A percentile compares a stretch with the other conserved stretches of the same genome.
These are phyloP conservation scores for Wallacemonas sp. DNA, from an alignment of 208 protist genomes.

Conservation along the genomic window DNA sequence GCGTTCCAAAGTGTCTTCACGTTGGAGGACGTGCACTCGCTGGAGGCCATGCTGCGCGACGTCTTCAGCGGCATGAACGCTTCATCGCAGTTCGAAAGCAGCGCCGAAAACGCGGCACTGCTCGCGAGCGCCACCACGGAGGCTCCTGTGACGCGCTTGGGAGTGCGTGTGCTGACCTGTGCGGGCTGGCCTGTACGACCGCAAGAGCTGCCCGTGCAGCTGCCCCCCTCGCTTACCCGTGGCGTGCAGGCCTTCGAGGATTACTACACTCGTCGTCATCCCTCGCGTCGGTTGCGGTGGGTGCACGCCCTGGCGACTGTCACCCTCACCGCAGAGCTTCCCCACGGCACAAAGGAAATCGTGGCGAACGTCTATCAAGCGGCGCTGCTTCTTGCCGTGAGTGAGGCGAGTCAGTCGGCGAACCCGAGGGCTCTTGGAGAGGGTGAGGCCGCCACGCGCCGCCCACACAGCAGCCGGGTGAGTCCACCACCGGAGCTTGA, in stretches of 20 bases:
- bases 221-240: conserved; percentile 32
- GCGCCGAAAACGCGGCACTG: conserved; percentile 14
- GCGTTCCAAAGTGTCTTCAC: conserved; percentile 46
- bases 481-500: too few relatives aligned
- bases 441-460: too few relatives aligned
- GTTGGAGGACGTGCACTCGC: conserved; percentile 24
- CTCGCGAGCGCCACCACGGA: conserved; percentile 27
- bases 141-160: background rate
- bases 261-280: conserved; percentile 54
- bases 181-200: conserved; percentile 33
- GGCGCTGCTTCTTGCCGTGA: conserved; percentile 63
- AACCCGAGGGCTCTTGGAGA: background rate
- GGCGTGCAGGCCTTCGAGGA: conserved; percentile 39
- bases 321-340: conserved; percentile 45
- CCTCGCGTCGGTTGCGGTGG: conserved; percentile 66
- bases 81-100: conserved; percentile 26
- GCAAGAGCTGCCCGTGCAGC: conserved; percentile 4
- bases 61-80: conserved; percentile 26
- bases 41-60: conserved; percentile 76
- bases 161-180: conserved; percentile 22
- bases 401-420: conserved; percentile 30
- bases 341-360: conserved; percentile 51
- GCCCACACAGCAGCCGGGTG: too few relatives aligned
- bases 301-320: conserved; percentile 58
- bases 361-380: conserved; percentile 50